Conservation (phyloP, 2,329 filamentous ascomycete species). For the Rutstroemia sp. region DNA sequence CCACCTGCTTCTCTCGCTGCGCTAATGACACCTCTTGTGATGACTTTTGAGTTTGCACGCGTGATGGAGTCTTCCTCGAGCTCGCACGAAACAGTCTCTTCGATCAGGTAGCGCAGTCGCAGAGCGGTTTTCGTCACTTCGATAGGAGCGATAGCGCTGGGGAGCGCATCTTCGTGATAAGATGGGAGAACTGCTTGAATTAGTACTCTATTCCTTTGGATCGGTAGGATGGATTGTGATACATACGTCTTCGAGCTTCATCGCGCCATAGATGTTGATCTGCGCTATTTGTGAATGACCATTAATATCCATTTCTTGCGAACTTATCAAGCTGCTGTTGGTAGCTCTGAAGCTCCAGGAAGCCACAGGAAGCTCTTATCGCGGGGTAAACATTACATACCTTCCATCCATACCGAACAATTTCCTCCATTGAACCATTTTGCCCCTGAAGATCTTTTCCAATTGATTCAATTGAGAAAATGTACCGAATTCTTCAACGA, state of each 20-base stretch:
- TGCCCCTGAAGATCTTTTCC: neutral
- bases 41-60: slow-evolving; percentile 73
- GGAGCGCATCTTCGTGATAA: slow-evolving; percentile 48
- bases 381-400: slow-evolving; percentile 17
- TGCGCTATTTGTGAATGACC: slow-evolving; percentile 6
- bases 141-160: slow-evolving; percentile 63
- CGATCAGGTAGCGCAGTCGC: slow-evolving; percentile 82
- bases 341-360: neutral
- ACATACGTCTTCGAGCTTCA: slow-evolving; percentile 25
- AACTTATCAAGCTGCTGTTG: neutral
- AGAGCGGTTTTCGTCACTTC: slow-evolving; percentile 88
- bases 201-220: neutral
- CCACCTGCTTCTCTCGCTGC: slow-evolving; percentile 80
- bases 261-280: slow-evolving; percentile 22
- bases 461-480: neutral
- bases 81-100: slow-evolving; percentile 85
- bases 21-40: slow-evolving; percentile 70
- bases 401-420: slow-evolving; percentile 26
- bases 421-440: slow-evolving; percentile 28
- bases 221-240: too few species aligned
- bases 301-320: neutral
- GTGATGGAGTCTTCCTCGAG: slow-evolving; percentile 70
- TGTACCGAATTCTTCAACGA: neutral
- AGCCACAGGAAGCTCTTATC: neutral
- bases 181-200: slow-evolving; percentile 54